phyloP scores from a whole-genome alignment of 768 basidiomycete genomes.

The Crucibulum laeve region DNA sequence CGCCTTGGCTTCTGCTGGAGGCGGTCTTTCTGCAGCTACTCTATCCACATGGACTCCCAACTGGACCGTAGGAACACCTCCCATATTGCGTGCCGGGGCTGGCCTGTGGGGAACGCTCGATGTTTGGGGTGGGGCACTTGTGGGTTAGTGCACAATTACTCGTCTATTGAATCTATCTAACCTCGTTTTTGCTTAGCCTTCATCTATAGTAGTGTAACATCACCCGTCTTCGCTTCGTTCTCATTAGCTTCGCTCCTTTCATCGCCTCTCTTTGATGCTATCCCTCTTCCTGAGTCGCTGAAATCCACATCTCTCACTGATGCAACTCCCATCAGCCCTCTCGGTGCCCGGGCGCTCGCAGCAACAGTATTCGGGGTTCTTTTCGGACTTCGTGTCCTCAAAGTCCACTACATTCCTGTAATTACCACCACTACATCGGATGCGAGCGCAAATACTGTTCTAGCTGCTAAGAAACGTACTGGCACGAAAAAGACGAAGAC shows the following conservation, averaged over 20 bases:
- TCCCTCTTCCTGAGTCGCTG: conserved; percentile 4
- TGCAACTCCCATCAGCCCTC: conserved; percentile 13
- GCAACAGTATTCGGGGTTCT: conserved; percentile 24
- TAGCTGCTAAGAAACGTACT: too few relatives aligned
- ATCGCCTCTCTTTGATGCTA: conserved; percentile 12
- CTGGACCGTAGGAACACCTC: conserved; percentile 45
- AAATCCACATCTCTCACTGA: conserved; percentile 5
- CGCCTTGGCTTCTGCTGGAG: conserved; percentile 41
- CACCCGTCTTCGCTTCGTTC: conserved; percentile 22
- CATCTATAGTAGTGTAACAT: conserved; percentile 24
- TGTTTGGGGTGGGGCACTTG: conserved; percentile 47
- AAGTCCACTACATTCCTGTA: too few relatives aligned
- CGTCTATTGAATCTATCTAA: neutral
- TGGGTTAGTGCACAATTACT: conserved; percentile 22
- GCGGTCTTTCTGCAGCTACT: conserved; percentile 39
- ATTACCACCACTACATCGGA: too few relatives aligned
- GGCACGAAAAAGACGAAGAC: too few relatives aligned
- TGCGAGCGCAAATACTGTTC: too few relatives aligned
- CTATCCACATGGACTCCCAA: conserved; percentile 36
- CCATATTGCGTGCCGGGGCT: conserved; percentile 34
- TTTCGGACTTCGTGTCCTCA: conserved; percentile 29
- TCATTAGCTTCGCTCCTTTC: conserved; percentile 14
- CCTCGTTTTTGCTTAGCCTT: conserved; percentile 16
- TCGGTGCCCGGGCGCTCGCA: conserved; percentile 28
- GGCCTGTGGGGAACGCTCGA: conserved; percentile 39